Base-by-base conservation (phyloP, 2,329 filamentous ascomycete species). In the Botrytis paeoniae region DNA sequence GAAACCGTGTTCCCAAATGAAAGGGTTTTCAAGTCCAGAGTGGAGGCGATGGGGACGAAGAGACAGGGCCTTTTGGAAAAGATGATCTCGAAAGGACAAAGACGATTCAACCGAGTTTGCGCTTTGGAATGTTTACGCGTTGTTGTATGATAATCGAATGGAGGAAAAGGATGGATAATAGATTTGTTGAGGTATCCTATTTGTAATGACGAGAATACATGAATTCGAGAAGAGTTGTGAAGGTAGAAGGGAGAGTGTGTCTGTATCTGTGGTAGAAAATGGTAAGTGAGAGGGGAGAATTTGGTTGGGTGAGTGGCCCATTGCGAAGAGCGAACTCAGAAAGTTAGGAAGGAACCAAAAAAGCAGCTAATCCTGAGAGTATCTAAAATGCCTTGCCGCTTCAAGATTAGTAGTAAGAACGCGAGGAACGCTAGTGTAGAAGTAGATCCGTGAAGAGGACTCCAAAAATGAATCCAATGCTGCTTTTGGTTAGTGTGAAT, bases 81-180 rank as follows among this genome's bases (percentile, higher is more conserved):
- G 48, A 54, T 59, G 70, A 45, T 71, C 61, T 71, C 70, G 70
- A 71, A 57, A 64, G 62, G 70, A 71, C 70, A 71, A 71, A 71
- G 70, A 71, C 60, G 60, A 54, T 37, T 54, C 70, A 71, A 71
- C 70, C 70, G 70, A 71, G 70, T 71, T 71, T 71, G 70, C 70
- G 70, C 70, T 71, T 57, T 66, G 61, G 70, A 71, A 71, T 71
- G 70, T 54, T 66, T 71, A 71, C 70, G 61, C 61, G 61, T 66
- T 32, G 37, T 70, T 45, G 68, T 61, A 45, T 29, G 39, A 61
- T 70, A n/a, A 32, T 64, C 69, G 69, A 65, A 43, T 61, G 41
- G 45, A 39, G 57, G 37, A 35, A 37, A 10, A 18, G n/a, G 68
- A 70, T 48, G 39, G 41, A 63, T 62, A 61, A 43, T 41, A 29